These are phyloP conservation scores for Fusarium nygamai DNA, from an alignment of 2,329 filamentous ascomycete genomes.

Conservation along the genomic window DNA sequence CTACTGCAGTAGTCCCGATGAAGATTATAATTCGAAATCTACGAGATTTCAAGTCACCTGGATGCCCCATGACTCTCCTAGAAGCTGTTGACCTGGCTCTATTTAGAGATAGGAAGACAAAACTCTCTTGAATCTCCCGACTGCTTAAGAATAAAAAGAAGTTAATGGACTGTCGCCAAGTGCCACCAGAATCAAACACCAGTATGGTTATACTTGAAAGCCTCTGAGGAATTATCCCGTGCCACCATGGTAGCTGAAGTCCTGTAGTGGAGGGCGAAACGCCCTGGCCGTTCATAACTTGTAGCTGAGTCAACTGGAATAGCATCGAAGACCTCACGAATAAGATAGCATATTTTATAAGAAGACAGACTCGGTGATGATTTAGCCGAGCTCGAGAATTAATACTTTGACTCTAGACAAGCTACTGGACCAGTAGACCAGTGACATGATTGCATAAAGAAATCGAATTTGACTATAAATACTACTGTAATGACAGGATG, in stretches of 20 bases:
- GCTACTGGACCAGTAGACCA: not conserved
- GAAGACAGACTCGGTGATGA: not conserved
- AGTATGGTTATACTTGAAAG: not conserved
- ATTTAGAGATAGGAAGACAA: not conserved
- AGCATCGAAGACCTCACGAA: not conserved
- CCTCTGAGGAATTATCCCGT: accelerated
- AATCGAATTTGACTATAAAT: too few species aligned
- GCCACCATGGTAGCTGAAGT: not conserved
- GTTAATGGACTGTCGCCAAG: accelerated
- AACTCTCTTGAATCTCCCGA: not conserved
- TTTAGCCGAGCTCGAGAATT: not conserved
- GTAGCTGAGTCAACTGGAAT: not conserved
- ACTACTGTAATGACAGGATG: not conserved
- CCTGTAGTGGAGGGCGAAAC: not conserved
- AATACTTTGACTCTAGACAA: not conserved
- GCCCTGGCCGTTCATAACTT: not conserved
- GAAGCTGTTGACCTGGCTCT: not conserved
- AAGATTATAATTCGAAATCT: too few species aligned
- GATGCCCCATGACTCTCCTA: not conserved
- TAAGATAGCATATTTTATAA: accelerated
- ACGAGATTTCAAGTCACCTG: accelerated
- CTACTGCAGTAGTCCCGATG: not conserved
- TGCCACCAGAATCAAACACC: accelerated
- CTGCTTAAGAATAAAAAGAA: not conserved
- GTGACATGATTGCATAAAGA: not conserved